Base-by-base conservation (phyloP, 495 filamentous ascomycete species). In the Opeltia flavorubescens region DNA sequence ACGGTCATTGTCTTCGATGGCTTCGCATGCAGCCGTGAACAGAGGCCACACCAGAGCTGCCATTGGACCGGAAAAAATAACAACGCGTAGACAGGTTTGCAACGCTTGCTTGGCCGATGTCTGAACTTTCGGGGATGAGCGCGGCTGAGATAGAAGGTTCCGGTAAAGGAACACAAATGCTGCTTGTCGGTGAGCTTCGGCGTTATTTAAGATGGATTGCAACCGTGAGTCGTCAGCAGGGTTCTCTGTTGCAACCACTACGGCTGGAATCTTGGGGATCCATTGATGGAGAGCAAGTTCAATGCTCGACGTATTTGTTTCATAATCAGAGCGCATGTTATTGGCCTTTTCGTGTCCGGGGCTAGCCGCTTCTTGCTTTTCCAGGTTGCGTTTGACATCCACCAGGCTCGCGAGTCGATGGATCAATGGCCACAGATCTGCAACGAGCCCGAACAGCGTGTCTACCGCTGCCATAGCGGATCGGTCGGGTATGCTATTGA, bases 361-460 rank as follows among this genome's bases (percentile, higher is more conserved):
- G 36, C 59, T 57, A 12, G 58, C 49, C 30, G 55, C 49, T 18
- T 69, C 59, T 20, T 72, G 69, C 12, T 53, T 58, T 34, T 71
- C 62, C 34, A 77, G 60, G 24, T 70, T 69, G 12, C 52, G 62
- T 49, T 76, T 75, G 7, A 73, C 62, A 1, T 67, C 68, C 5
- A 69, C 60, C 2, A 80, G 61, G 50, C 68, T 69, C 1, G 75
- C 75, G 5, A 80, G 63, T 1, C 76, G 71, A 53, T 80, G 74
- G 50, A 78, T 75, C 33, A 79, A 70, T 24, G 76, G 76, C 76
- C 76, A 80, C 0, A 80, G 55, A 25, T 76, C 75, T 6, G 72
- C 76, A 11, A 74, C 68, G 59, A 80, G 70, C 24, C 76, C 76
- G n/a, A 79, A 66, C 8, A 80, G 65, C 12, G 74, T 76, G 51